Percentiles rank a stretch among this genome's conserved stretches.
Conservation (phyloP, 2,329 filamentous ascomycete species). For the Hypoxylon sp. region DNA sequence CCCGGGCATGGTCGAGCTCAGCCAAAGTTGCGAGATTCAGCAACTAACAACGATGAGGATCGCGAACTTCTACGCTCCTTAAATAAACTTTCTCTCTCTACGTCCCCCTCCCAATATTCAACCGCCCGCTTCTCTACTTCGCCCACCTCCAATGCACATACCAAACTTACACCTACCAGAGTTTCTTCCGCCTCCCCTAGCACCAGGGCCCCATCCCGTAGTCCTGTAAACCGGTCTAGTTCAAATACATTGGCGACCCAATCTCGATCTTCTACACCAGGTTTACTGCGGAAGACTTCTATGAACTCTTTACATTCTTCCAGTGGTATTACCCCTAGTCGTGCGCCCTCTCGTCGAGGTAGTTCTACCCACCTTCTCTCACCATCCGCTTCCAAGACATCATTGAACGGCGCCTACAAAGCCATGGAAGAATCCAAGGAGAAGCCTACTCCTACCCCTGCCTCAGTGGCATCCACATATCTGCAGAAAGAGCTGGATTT, state of each 20-base stretch:
- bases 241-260: slow-evolving; percentile 55
- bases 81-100: slow-evolving; percentile 58
- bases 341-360: slow-evolving; percentile 63
- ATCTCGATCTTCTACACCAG: slow-evolving; percentile 65
- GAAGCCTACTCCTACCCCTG: slow-evolving; percentile 63
- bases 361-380: slow-evolving; percentile 64
- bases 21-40: slow-evolving; percentile 23
- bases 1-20: slow-evolving; percentile 47
- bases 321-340: slow-evolving; percentile 58
- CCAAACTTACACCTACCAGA: slow-evolving; percentile 30
- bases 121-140: slow-evolving; percentile 54
- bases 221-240: slow-evolving; percentile 58
- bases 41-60: slow-evolving; percentile 38
- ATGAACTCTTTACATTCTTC: slow-evolving; percentile 70
- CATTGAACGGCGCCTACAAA: slow-evolving; percentile 50
- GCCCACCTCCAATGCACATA: slow-evolving; percentile 51
- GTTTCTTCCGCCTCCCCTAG: slow-evolving; percentile 52
- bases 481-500: slow-evolving; percentile 78
- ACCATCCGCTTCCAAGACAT: slow-evolving; percentile 58
- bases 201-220: slow-evolving; percentile 58
- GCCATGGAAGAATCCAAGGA: slow-evolving; percentile 57
- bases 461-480: slow-evolving; percentile 74
- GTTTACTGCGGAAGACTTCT: slow-evolving; percentile 69
- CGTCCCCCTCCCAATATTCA: slow-evolving; percentile 47
- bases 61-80: slow-evolving; percentile 50